Percentiles rank a stretch among this genome's conserved stretches.
These are phyloP conservation scores for Trichophyton simii DNA, from an alignment of 2,329 filamentous ascomycete species.

Conservation along the genomic window DNA sequence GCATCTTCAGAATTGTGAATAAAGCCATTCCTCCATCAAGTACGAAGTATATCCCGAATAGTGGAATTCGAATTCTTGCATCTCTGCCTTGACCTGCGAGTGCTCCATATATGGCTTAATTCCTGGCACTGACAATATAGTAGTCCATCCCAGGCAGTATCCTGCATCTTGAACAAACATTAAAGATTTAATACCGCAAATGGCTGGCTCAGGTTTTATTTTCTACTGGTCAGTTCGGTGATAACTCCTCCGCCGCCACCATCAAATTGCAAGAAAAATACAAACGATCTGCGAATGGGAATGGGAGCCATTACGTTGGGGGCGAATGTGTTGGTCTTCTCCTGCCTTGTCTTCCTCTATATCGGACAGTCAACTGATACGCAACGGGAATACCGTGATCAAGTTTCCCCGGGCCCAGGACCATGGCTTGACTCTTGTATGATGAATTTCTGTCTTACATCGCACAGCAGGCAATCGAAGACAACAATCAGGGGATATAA, in stretches of 20 bases:
- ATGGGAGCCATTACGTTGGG: background rate
- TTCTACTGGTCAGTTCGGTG: background rate
- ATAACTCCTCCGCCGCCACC: background rate
- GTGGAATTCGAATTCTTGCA: too few relatives aligned
- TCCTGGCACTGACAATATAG: too few relatives aligned
- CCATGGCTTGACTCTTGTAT: background rate
- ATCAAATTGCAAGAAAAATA: background rate
- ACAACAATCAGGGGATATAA: background rate
- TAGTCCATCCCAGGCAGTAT: too few relatives aligned
- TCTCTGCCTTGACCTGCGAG: too few relatives aligned
- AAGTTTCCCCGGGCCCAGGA: background rate
- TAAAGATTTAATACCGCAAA: background rate
- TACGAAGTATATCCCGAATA: too few relatives aligned
- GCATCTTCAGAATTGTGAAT: background rate
- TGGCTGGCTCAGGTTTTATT: background rate
- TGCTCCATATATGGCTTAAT: too few relatives aligned
- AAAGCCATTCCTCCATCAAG: too few relatives aligned
- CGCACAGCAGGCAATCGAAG: background rate
- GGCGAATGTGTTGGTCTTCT: background rate
- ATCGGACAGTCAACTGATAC: background rate
- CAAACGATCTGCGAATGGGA: background rate
- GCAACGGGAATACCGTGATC: background rate
- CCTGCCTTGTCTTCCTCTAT: background rate
- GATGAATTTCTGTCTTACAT: background rate
- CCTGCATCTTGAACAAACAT: background rate